Conservation (phyloP, 2,329 filamentous ascomycete genomes). For the Colletotrichum lentis region DNA sequence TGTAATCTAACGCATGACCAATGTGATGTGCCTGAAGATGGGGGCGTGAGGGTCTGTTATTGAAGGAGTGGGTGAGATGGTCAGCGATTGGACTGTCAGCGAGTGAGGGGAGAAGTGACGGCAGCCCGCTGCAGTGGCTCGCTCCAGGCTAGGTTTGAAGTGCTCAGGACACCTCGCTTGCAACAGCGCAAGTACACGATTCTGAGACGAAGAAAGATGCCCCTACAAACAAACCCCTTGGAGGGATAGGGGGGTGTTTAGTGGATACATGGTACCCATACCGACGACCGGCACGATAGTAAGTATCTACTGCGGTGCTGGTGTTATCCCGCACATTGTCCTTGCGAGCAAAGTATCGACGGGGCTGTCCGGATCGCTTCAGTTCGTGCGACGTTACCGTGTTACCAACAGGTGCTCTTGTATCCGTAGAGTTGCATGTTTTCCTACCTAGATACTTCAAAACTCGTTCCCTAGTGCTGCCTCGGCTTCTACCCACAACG, state of each 20-base stretch:
- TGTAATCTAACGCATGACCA: background rate
- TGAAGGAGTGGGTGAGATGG: background rate
- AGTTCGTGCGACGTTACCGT: background rate
- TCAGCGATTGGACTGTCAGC: slow-evolving; percentile 8
- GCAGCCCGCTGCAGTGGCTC: slow-evolving; percentile 6
- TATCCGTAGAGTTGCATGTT: no score
- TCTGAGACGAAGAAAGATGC: slow-evolving; percentile 18
- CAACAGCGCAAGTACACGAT: slow-evolving; percentile 26
- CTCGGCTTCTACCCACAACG: background rate
- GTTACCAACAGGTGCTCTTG: background rate
- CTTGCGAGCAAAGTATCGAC: background rate
- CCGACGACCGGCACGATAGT: background rate
- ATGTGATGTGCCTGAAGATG: slow-evolving; percentile 3
- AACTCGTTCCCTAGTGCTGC: background rate
- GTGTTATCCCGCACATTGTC: background rate
- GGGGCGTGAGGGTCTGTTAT: background rate
- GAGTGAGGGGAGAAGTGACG: background rate
- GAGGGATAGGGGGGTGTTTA: background rate
- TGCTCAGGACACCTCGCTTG: slow-evolving; percentile 21
- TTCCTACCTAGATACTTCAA: background rate
- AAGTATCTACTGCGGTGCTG: background rate
- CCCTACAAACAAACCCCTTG: slow-evolving; percentile 7
- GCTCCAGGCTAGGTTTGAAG: slow-evolving; percentile 18
- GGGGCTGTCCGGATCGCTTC: background rate
- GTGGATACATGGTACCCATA: slow-evolving; percentile 16